These are phyloP conservation scores for Flaveria robusta DNA, from an alignment of 129 eudicot genomes.

Conservation along the genomic window DNA sequence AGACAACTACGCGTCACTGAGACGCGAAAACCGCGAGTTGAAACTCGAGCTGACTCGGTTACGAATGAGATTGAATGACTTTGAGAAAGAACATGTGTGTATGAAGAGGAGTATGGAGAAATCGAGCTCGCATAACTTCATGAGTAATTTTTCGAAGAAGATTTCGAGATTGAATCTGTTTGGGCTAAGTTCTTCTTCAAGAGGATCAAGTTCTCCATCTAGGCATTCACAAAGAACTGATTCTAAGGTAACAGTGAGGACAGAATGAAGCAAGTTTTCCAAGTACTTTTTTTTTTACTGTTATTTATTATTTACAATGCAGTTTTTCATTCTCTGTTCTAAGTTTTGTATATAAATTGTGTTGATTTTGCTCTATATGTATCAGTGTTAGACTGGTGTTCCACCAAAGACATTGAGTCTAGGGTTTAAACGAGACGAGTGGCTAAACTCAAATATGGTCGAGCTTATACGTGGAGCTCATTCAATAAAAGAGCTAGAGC, in stretches of 20 bases:
- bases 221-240: conserved; percentile 73
- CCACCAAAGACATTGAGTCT: conserved; percentile 14
- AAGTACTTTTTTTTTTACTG: not conserved
- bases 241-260: conserved; percentile 63
- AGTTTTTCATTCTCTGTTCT: conserved; percentile 9
- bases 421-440: no score
- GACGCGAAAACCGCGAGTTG: conserved; percentile 87
- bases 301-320: conserved; percentile 6
- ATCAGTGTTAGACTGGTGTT: not conserved
- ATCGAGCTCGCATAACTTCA: conserved; percentile 68
- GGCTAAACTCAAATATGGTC: no score
- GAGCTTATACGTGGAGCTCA: no score
- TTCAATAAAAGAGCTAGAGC: no score
- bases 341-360: conserved; percentile 17
- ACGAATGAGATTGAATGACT: conserved; percentile 86
- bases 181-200: conserved; percentile 70
- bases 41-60: conserved; percentile 91
- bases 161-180: conserved; percentile 66
- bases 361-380: not conserved
- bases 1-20: conserved; percentile 88
- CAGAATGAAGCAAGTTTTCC: conserved; percentile 33
- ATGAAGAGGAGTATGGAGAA: conserved; percentile 90
- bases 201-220: conserved; percentile 83
- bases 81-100: conserved; percentile 95
- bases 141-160: conserved; percentile 81